phyloP scores from a whole-genome alignment of 768 basidiomycete genomes.

The Russula sp. region DNA sequence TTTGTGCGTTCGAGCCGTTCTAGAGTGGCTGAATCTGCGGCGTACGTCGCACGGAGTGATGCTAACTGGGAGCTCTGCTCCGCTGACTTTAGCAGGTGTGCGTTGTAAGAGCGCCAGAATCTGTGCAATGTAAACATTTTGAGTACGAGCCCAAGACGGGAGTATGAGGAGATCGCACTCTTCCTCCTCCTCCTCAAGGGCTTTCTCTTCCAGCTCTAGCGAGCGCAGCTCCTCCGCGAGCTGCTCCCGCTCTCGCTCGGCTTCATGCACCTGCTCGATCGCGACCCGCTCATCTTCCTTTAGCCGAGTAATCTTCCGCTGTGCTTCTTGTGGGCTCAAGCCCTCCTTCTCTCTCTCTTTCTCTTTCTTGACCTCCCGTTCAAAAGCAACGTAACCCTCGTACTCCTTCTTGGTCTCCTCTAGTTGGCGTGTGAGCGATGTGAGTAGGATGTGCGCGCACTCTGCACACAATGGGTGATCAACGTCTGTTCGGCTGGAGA shows the following conservation, averaged over 20 bases:
- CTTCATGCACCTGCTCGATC: conserved; percentile 66
- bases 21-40: conserved; percentile 65
- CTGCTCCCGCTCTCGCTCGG: conserved; percentile 70
- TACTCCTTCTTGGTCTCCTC: conserved; percentile 89
- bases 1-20: conserved; percentile 88
- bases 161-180: conserved; percentile 46
- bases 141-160: background rate
- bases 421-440: conserved; percentile 67
- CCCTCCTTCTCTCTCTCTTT: conserved; percentile 64
- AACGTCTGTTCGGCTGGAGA: conserved; percentile 71
- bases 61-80: conserved; percentile 65
- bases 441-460: conserved; percentile 79
- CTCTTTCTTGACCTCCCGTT: conserved; percentile 80
- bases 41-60: conserved; percentile 70
- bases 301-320: conserved; percentile 66
- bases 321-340: conserved; percentile 55
- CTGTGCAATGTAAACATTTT: conserved; percentile 34
- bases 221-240: conserved; percentile 65
- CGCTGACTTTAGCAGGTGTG: conserved; percentile 57
- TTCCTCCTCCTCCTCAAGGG: conserved; percentile 75
- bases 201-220: conserved; percentile 72
- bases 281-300: conserved; percentile 62
- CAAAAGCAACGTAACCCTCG: conserved; percentile 91
- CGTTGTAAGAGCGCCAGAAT: conserved; percentile 79
- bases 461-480: conserved; percentile 95